Conservation (phyloP, 176 grass and related monocot species). For the Oryza coarctata region DNA sequence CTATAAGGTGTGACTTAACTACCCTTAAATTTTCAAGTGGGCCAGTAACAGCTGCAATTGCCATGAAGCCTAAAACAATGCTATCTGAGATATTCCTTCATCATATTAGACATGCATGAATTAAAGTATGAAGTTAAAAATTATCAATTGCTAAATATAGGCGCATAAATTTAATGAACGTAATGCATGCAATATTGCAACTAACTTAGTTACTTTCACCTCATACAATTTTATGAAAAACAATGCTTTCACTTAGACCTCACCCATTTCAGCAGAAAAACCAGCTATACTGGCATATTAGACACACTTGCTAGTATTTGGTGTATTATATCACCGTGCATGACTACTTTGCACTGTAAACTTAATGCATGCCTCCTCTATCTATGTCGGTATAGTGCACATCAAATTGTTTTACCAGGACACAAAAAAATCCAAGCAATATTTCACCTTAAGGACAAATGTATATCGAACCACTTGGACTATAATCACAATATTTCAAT, state of each 20-base stretch:
- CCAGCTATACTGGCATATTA: background rate
- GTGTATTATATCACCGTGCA: background rate
- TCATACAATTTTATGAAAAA: background rate
- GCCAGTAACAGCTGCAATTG: background rate
- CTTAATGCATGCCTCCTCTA: background rate
- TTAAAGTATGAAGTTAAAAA: background rate
- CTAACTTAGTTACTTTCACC: background rate
- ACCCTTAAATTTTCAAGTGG: background rate
- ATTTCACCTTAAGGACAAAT: background rate
- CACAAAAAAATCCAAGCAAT: background rate
- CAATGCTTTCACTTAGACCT: background rate
- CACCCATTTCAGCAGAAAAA: background rate
- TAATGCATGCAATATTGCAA: conserved; percentile 46
- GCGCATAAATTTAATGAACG: background rate
- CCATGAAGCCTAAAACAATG: background rate
- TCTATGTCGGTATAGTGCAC: background rate
- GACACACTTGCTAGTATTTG: background rate
- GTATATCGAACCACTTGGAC: background rate
- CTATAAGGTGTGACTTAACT: background rate
- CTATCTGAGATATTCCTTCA: background rate
- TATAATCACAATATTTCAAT: background rate
- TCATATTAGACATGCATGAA: background rate
- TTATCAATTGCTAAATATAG: background rate
- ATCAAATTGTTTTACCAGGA: background rate
- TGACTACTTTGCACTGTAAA: background rate